Percentiles rank a stretch among this genome's conserved stretches.
These are phyloP conservation scores for Dryas drummondii DNA, from an alignment of 306 rosid genomes.

Conservation along the genomic window DNA sequence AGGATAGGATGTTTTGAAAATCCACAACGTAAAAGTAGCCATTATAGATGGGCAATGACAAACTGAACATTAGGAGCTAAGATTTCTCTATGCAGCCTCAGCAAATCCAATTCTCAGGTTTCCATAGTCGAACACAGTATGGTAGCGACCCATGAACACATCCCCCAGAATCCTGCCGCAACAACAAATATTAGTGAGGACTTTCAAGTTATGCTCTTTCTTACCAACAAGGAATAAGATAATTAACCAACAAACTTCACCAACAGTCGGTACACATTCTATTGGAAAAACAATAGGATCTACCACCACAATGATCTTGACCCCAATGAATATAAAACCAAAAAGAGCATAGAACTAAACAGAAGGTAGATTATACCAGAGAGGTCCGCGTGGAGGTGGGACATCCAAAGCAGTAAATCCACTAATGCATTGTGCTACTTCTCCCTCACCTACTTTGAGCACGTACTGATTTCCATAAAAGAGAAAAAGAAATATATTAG, in stretches of 20 bases:
- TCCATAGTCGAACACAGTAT: conserved; percentile 66
- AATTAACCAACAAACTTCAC: background rate
- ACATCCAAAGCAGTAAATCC: conserved; percentile 64
- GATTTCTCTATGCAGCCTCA: conserved; percentile 51
- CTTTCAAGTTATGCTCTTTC: background rate
- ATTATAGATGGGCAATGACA: background rate
- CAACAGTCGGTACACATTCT: background rate
- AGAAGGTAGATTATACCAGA: conserved; percentile 41
- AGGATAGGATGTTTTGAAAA: background rate
- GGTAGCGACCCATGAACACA: conserved; percentile 72
- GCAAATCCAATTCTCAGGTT: conserved; percentile 62
- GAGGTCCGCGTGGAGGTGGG: conserved; percentile 71
- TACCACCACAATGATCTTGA: background rate
- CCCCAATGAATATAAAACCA: background rate
- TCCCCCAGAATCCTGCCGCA: conserved; percentile 67
- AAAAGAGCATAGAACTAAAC: background rate
- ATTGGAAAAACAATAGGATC: background rate
- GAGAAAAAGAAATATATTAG: background rate
- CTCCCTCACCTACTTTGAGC: conserved; percentile 59
- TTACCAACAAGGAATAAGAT: background rate
- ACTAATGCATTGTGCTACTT: conserved; percentile 57
- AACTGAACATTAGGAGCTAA: background rate
- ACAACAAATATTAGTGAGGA: background rate
- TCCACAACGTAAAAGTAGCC: background rate
- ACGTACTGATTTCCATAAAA: conserved; percentile 43